phyloP scores from a whole-genome alignment of 2,329 filamentous ascomycete species.

The Cladosporium cucumerinum region DNA sequence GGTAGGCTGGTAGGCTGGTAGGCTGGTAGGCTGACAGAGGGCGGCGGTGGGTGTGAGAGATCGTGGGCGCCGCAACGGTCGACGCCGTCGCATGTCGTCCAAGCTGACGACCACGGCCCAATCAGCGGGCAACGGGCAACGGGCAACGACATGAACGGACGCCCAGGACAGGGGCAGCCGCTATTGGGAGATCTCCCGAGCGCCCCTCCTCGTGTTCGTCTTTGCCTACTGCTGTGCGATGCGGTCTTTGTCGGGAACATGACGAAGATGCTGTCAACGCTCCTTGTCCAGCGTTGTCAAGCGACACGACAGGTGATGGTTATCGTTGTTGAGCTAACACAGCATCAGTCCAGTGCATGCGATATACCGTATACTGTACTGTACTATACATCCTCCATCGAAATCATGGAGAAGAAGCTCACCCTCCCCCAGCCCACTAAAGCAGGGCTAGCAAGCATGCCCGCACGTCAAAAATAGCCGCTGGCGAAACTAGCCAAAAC shows the following conservation, averaged over 20 bases:
- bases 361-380: not conserved
- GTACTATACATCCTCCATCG: no score
- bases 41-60: not conserved
- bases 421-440: conserved; percentile 7
- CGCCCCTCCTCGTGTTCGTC: conserved; percentile 10
- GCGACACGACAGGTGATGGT: not conserved
- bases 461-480: not conserved
- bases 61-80: conserved; percentile 11
- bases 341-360: not conserved
- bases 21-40: no score
- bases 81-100: conserved; percentile 2
- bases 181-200: conserved; percentile 13
- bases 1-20: no score
- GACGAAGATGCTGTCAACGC: not conserved
- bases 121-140: not conserved
- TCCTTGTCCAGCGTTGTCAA: not conserved
- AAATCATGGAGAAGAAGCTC: not conserved
- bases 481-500: conserved; percentile 11
- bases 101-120: not conserved
- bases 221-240: not conserved
- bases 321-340: not conserved
- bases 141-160: not conserved
- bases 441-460: conserved; percentile 3
- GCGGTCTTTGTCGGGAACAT: not conserved
- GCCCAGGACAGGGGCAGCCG: conserved; percentile 4